A percentile compares a stretch with the other conserved stretches of the same genome.
Evolutionary conservation across 768 basidiomycete genomes (phyloP).

Genomic region (Tricholoma sp.): DNA sequence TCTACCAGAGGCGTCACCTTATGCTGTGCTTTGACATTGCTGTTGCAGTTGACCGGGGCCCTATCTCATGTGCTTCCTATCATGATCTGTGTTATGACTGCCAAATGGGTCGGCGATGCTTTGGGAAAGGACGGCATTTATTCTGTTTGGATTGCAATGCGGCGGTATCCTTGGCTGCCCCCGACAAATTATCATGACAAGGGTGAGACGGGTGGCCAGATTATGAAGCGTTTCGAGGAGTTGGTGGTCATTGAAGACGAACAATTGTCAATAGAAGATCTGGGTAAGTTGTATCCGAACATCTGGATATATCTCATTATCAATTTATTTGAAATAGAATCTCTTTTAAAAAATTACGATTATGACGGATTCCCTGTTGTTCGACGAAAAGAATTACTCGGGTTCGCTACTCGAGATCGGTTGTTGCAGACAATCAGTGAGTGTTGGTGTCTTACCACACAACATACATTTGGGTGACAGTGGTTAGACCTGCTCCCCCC

Average conservation of each 20-base stretch:
- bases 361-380: constrained; percentile 69
- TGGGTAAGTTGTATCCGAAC: constrained; percentile 29
- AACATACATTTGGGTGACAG: background rate
- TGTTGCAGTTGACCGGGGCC: constrained; percentile 62
- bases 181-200: constrained; percentile 60
- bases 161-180: constrained; percentile 67
- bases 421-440: constrained; percentile 35
- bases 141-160: constrained; percentile 67
- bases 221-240: constrained; percentile 51
- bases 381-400: constrained; percentile 44
- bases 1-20: background rate
- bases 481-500: constrained; percentile 23
- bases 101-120: constrained; percentile 76
- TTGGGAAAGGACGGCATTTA: constrained; percentile 68
- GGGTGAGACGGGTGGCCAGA: constrained; percentile 54
- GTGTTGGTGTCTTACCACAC: constrained; percentile 1
- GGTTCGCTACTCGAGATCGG: constrained; percentile 57
- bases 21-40: background rate
- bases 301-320: background rate
- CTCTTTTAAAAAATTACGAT: constrained; percentile 35
- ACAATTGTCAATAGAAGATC: constrained; percentile 39
- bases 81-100: constrained; percentile 74
- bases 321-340: constrained; percentile 22
- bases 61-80: constrained; percentile 78
- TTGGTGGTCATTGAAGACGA: constrained; percentile 52